Percentiles rank a stretch among this genome's conserved stretches.
These are phyloP conservation scores for Calophaca sinica DNA, from an alignment of 306 rosid genomes.

Conservation along the genomic window DNA sequence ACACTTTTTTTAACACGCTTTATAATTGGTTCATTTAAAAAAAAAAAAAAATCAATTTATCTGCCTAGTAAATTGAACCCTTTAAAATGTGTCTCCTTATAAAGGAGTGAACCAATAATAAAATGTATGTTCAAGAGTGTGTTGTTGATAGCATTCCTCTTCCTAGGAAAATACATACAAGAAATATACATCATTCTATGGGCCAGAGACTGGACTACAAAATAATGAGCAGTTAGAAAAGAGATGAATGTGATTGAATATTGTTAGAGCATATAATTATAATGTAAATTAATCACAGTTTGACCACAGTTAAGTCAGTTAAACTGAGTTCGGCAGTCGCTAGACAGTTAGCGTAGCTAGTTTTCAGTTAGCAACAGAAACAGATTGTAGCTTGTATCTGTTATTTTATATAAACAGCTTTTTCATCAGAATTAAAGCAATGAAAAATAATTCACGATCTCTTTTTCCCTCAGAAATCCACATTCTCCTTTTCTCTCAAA, in stretches of 20 bases:
- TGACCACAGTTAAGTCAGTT: background rate
- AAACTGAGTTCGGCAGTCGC: background rate
- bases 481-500: background rate
- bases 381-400: background rate
- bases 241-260: background rate
- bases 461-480: background rate
- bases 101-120: background rate
- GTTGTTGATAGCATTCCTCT: too few relatives aligned
- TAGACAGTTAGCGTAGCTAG: background rate
- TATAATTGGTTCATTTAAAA: background rate
- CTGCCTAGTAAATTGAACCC: background rate
- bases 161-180: background rate
- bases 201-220: background rate
- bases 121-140: background rate
- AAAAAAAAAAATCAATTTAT: background rate
- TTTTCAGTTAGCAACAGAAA: background rate
- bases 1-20: background rate
- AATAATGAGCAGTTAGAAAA: background rate
- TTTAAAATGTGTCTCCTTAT: background rate
- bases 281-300: background rate
- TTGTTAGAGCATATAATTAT: background rate
- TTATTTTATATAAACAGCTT: background rate
- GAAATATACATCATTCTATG: slow-evolving; percentile 1
- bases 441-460: background rate
- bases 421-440: background rate